Base-by-base conservation (phyloP, 768 basidiomycete genomes). In the Dioszegia crocea region DNA sequence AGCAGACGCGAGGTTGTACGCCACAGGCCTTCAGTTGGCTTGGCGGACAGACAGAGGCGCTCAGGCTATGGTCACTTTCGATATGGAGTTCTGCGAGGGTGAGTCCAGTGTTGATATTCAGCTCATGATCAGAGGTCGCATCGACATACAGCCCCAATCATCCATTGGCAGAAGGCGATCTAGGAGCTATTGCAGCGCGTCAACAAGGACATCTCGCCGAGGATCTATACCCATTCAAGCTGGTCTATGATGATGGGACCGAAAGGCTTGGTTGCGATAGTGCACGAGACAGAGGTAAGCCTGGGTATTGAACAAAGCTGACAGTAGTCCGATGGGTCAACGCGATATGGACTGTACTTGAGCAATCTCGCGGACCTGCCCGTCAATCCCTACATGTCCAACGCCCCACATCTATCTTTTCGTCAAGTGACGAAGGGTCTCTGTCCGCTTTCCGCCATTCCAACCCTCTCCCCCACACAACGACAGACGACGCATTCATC, bases 201-300 rank as follows among this genome's bases (percentile, higher is more conserved):
- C 38, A 81, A 53, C 72, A 74, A 52, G 66, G 67, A 1, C 76
- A 78, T 24, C 83, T 76, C 12, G 77, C 81, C 70, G 87, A 91
- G 60, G 82, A 84, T 57, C 73, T 94, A 3, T 89, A 89, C 57
- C 91, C 91, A 0, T 94, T 96, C 78, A 91, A 93, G 73, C 83
- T 96, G 27, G 75, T 91, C 33, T 96, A 96, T 72, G 82, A 83
- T 11, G 92, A 96, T 73, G 91, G 92, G 1, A 85, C 91, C 1
- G 92, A 96, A 73, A 78, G 92, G 8, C 74, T 96, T 24, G 91
- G 86, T 4, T 86, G 89, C n/a, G 91, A 93, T 71, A 91, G 88
- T 63, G 82, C 91, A 6, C 76, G 88, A 58, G 88, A 92, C 74
- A 81, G 91, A 65, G 71, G 71, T 73, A 24, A 57, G 66, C 57